These are phyloP conservation scores for Pseudogymnoascus sp. DNA, from an alignment of 2,329 filamentous ascomycete genomes.

Conservation along the genomic window DNA sequence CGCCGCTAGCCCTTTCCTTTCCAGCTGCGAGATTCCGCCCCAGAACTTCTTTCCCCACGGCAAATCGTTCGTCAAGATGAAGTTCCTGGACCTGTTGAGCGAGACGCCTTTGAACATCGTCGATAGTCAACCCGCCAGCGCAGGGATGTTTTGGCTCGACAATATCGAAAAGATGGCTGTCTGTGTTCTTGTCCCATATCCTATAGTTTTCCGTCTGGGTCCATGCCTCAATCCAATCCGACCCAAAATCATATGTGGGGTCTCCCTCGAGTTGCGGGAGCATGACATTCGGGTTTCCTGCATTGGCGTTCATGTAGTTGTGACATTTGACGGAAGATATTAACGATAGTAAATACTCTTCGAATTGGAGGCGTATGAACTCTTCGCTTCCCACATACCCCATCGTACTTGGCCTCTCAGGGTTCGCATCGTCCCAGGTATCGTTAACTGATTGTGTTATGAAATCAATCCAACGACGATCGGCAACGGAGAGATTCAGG, in stretches of 20 bases:
- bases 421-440: slow-evolving; percentile 92
- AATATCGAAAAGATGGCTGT: slow-evolving; percentile 87
- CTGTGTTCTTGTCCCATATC: slow-evolving; percentile 73
- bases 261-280: slow-evolving; percentile 69
- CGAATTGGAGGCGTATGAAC: slow-evolving; percentile 93
- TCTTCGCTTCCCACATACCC: slow-evolving; percentile 94
- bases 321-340: slow-evolving; percentile 87
- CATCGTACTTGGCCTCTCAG: slow-evolving; percentile 82
- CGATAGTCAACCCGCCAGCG: slow-evolving; percentile 83
- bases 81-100: slow-evolving; percentile 89
- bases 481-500: slow-evolving; percentile 71
- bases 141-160: slow-evolving; percentile 89
- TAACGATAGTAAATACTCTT: slow-evolving; percentile 87
- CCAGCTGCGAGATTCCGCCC: slow-evolving; percentile 86
- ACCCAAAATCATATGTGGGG: slow-evolving; percentile 72
- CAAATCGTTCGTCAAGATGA: slow-evolving; percentile 84
- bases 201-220: slow-evolving; percentile 80
- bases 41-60: slow-evolving; percentile 72
- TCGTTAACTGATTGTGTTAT: slow-evolving; percentile 89
- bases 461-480: slow-evolving; percentile 94
- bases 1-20: slow-evolving; percentile 75
- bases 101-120: slow-evolving; percentile 85
- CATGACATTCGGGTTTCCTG: slow-evolving; percentile 49
- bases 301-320: slow-evolving; percentile 49
- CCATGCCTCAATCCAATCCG: slow-evolving; percentile 84